phyloP scores from a whole-genome alignment of 2,329 filamentous ascomycete genomes.

The Dothistroma septosporum region DNA sequence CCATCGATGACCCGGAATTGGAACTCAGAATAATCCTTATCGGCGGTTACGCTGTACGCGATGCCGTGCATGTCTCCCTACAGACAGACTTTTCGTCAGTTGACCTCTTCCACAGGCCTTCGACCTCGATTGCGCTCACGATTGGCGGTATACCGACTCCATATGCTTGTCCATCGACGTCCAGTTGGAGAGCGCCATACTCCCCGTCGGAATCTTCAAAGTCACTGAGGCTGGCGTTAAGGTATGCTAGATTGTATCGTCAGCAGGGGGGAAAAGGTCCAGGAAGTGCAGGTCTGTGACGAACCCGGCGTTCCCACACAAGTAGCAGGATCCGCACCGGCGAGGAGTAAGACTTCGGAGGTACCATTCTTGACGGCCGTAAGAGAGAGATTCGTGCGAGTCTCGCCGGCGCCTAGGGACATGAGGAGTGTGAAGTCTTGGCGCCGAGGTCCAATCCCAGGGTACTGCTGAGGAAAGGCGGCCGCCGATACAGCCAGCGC shows the following conservation, averaged over 20 bases:
- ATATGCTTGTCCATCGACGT: neutral
- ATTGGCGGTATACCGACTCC: slow-evolving; percentile 1
- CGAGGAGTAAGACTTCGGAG: neutral
- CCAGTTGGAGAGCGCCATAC: slow-evolving; percentile 1
- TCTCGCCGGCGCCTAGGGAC: neutral
- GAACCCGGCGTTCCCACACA: neutral
- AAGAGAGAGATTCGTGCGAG: neutral
- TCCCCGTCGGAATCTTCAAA: neutral
- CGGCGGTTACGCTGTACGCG: slow-evolving; percentile 1
- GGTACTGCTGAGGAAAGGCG: neutral
- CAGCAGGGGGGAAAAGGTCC: neutral
- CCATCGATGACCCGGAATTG: neutral
- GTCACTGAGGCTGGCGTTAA: neutral
- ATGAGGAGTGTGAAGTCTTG: slow-evolving; percentile 7
- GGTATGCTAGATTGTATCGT: neutral
- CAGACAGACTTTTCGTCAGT: neutral
- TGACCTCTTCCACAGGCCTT: neutral
- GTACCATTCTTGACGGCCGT: neutral
- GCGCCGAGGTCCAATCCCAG: neutral
- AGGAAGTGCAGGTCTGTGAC: neutral
- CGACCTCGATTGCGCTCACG: neutral
- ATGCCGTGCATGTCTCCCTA: slow-evolving; percentile 1
- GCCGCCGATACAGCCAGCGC: neutral
- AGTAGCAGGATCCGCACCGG: neutral
- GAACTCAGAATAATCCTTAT: neutral